These are phyloP conservation scores for Colletotrichum filicis DNA, from an alignment of 2,329 filamentous ascomycete genomes.

Conservation along the genomic window DNA sequence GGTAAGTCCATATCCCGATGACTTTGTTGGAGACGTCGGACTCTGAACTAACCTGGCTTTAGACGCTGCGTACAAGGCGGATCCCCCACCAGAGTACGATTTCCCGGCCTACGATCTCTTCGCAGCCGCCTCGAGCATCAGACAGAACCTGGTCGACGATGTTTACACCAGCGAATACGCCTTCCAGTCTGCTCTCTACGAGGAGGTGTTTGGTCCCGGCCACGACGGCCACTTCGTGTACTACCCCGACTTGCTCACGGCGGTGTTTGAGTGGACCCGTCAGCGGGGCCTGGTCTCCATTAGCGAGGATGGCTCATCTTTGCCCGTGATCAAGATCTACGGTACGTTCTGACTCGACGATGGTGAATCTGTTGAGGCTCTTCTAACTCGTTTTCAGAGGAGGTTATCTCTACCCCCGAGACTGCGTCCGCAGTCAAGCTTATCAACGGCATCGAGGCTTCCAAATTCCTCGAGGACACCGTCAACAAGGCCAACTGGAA, in stretches of 20 bases:
- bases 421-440: conserved; percentile 39
- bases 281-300: conserved; percentile 53
- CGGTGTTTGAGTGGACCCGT: conserved; percentile 49
- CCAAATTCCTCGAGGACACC: conserved; percentile 38
- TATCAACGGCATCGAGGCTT: conserved; percentile 42
- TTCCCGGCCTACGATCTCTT: conserved; percentile 55
- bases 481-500: conserved; percentile 36
- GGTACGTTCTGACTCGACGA: neutral
- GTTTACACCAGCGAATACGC: conserved; percentile 52
- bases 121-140: conserved; percentile 46
- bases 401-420: conserved; percentile 45
- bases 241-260: conserved; percentile 52
- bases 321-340: conserved; percentile 60
- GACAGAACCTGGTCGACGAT: conserved; percentile 43
- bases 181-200: conserved; percentile 53
- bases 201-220: conserved; percentile 48
- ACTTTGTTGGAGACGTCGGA: too few relatives aligned
- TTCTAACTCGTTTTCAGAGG: conserved; percentile 29
- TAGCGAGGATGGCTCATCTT: conserved; percentile 47
- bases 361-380: fast-evolving
- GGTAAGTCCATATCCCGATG: too few relatives aligned
- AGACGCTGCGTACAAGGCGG: conserved; percentile 57
- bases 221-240: conserved; percentile 56
- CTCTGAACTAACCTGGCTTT: neutral
- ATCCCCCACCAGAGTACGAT: conserved; percentile 62